Base-by-base conservation (phyloP, 305 asterid species). In the Coffea humblotiana region DNA sequence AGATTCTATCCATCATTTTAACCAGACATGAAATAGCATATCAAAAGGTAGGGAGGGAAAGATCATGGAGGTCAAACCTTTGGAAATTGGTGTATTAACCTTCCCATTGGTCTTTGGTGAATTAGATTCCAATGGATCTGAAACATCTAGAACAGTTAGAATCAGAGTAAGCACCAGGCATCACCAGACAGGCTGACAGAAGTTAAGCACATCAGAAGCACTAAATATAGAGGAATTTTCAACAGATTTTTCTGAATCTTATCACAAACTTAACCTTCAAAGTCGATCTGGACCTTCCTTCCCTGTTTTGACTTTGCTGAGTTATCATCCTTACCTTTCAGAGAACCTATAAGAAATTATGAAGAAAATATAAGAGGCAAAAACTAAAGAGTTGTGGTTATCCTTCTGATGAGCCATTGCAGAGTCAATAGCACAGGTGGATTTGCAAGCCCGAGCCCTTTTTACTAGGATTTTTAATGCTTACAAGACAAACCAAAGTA, bases 221-320 rank as follows among this genome's bases (percentile, higher is more conserved):
- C 8, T 35, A 54, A 69, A 35, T 35, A 67, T 70, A 78, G 78
- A 37, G 77, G 56, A 82, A 65, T 9, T n/a, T 71, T 61, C 48
- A 73, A 49, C 27, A 63, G 63, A 47, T 54, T 66, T 79, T 68
- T 25, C 74, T 45, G 75, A 72, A 79, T 75, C 77, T 79, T 85
- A 94, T 1, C 11, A 71, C 91, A 93, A 75, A 78, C 66, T 79
- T 78, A 85, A 91, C 96, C 97, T 88, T 89, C 92, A 64, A 87
- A 82, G 78, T 84, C 90, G 80, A 91, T 91, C 85, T 89, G 94
- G 80, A 91, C 98, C 81, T 81, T 89, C 85, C 88, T 92, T 79
- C 94, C 95, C 77, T 83, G 87, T 82, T 83, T 92, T 65, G 88
- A 88, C 86, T 69, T 90, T 63, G 85, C 77, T 54, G 90, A 86